Percentiles rank a stretch among this genome's conserved stretches.
These are phyloP conservation scores for Moelleriella libera DNA, from an alignment of 2,329 filamentous ascomycete genomes.

Conservation along the genomic window DNA sequence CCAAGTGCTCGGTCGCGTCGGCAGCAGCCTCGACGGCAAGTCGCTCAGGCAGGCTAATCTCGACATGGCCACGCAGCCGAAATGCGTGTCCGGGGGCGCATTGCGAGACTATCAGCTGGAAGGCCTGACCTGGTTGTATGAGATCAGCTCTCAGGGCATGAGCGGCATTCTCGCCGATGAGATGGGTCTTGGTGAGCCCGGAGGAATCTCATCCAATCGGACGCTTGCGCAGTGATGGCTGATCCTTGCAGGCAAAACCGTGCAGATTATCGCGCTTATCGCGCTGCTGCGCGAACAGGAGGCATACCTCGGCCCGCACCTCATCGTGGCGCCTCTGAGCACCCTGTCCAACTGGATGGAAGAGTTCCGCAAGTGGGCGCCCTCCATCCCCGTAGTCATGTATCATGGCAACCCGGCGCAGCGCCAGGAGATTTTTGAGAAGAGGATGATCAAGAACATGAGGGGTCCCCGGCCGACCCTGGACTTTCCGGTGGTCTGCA, in stretches of 20 bases:
- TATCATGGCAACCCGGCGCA: conserved; percentile 79
- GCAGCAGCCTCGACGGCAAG: conserved; percentile 44
- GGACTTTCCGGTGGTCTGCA: conserved; percentile 83
- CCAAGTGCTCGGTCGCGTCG: conserved; percentile 45
- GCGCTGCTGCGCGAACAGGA: conserved; percentile 81
- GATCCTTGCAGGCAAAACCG: conserved; percentile 55
- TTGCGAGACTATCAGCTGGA: conserved; percentile 95
- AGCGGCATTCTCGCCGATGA: conserved; percentile 88
- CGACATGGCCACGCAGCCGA: conserved; percentile 72
- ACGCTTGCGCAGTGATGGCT: background rate
- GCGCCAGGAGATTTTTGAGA: conserved; percentile 60
- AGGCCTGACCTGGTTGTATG: conserved; percentile 89
- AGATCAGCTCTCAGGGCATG: conserved; percentile 65
- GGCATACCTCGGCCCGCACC: conserved; percentile 68
- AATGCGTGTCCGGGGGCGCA: conserved; percentile 68
- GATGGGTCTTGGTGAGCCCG: conserved; percentile 60
- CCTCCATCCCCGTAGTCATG: conserved; percentile 72
- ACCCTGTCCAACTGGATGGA: conserved; percentile 94
- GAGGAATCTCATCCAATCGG: no score
- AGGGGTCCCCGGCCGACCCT: conserved; percentile 41
- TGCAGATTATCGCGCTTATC: conserved; percentile 80
- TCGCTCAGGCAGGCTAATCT: conserved; percentile 51
- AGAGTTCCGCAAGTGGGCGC: conserved; percentile 85
- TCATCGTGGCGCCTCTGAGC: conserved; percentile 81
- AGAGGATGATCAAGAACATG: conserved; percentile 56